Evolutionary conservation across 768 basidiomycete genomes (phyloP), one percentile per base, ranked within the genome.

Genomic region (Pleurotus cornucopiae): DNA sequence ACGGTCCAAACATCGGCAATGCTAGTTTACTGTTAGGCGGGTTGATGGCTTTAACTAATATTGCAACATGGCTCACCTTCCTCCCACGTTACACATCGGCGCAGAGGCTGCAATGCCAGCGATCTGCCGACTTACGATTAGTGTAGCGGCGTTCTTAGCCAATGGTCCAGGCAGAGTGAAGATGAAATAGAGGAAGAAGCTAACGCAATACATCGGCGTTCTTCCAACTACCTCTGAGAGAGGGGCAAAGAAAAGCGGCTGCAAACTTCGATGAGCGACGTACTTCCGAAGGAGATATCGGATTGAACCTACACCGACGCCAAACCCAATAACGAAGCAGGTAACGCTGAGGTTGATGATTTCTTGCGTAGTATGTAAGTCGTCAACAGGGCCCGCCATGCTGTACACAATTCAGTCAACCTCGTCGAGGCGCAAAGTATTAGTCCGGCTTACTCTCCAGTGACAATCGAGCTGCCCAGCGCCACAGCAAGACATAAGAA

Each of bases 151-250:
- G 61, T 79, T 79, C 30, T 71, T 66, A 0, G 76, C 72, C 11
- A 81, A 68, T 0, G 76, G 74, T 44, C 71, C 67, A 5, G 76
- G 78, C 14, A 82, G 70, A 16, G 76, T 77, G 67, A 78, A 79
- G 48, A 81, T 67, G 56, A 74, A 72, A 60, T 67, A 76, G 39
- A 77, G 62, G 61, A 74, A 71, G 46, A 76, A 69, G 58, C 69
- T 73, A 54, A 71, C 61, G 45, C 60, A 62, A 57, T 76, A 76
- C 5, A 75, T 67, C 5, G 71, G 71, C 25, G 61, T 66, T 20
- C 75, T 64, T 2, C 75, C 74, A 16, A 71, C 62, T 18, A 76
- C 66, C 56, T 76, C 73, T 4, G 71, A 73, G 4, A 76, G 62
- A 6, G 62, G 73, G 9, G 73, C 78, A 67, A 64, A 73, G 59